A percentile compares a stretch with the other conserved stretches of the same genome.
phyloP scores from a whole-genome alignment of 306 rosid species.

The Medicago arabica region DNA sequence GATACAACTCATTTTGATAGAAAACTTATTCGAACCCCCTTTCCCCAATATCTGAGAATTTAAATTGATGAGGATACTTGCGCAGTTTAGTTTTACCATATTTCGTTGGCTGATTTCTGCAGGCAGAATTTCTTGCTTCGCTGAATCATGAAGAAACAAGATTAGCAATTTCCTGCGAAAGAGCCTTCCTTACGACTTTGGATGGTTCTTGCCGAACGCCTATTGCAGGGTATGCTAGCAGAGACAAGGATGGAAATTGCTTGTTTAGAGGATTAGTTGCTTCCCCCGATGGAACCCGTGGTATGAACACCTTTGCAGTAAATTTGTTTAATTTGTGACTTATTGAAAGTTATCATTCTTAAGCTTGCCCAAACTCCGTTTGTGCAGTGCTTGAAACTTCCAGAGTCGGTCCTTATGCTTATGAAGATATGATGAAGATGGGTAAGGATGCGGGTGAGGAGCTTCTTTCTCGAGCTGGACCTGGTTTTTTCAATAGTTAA shows the following conservation, averaged over 20 bases:
- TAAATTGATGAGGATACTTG: background rate
- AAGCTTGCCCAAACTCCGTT: background rate
- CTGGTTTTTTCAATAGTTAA: conserved; percentile 70
- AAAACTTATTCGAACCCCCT: background rate
- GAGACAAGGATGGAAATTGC: conserved; percentile 74
- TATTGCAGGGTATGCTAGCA: conserved; percentile 88
- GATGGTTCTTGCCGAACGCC: conserved; percentile 96
- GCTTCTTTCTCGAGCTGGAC: conserved; percentile 84
- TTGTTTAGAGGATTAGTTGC: conserved; percentile 89
- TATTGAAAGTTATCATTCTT: conserved; percentile 13
- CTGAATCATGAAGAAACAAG: conserved; percentile 91
- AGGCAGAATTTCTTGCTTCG: conserved; percentile 76
- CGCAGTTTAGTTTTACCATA: conserved; percentile 6
- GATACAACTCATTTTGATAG: too few species aligned
- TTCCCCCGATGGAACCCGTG: conserved; percentile 81
- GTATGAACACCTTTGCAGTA: conserved; percentile 47
- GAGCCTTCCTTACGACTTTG: conserved; percentile 77
- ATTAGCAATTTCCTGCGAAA: conserved; percentile 80
- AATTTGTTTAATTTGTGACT: conserved; percentile 9
- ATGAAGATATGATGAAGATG: conserved; percentile 75
- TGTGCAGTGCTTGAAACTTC: conserved; percentile 82
- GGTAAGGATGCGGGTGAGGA: conserved; percentile 92
- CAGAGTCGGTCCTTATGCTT: conserved; percentile 63
- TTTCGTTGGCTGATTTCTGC: conserved; percentile 44
- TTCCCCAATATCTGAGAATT: background rate